Conservation (phyloP, 768 basidiomycete species). For the Collybia nuda region DNA sequence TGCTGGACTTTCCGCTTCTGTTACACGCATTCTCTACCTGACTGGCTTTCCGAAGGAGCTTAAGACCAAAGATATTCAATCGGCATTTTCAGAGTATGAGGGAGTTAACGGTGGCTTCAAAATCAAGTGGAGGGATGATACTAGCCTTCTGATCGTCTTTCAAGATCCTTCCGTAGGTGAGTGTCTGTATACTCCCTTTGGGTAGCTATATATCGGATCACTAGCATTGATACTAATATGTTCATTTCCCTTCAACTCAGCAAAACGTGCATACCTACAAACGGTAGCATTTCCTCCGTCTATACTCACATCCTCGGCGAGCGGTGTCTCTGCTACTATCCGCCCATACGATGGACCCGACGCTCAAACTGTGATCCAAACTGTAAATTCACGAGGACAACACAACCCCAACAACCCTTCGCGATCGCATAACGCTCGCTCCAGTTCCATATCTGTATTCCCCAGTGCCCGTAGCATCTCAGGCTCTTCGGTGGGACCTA, state of each 20-base stretch:
- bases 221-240: background rate
- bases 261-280: conserved; percentile 93
- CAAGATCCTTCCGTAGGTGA: conserved; percentile 85
- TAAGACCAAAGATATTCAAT: conserved; percentile 96
- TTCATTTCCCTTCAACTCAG: conserved; percentile 36
- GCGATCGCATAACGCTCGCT: conserved; percentile 71
- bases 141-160: conserved; percentile 93
- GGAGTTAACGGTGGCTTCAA: conserved; percentile 87
- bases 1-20: conserved; percentile 86
- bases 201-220: no score
- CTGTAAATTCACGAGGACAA: conserved; percentile 73
- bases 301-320: conserved; percentile 56
- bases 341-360: conserved; percentile 94
- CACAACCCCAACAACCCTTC: conserved; percentile 60
- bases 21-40: conserved; percentile 91
- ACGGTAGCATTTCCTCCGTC: conserved; percentile 82
- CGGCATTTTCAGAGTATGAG: conserved; percentile 89
- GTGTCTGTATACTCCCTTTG: conserved; percentile 26
- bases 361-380: conserved; percentile 82
- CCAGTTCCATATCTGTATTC: conserved; percentile 65
- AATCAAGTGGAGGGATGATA: conserved; percentile 99
- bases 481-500: conserved; percentile 33
- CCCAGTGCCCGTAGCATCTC: conserved; percentile 51
- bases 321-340: conserved; percentile 60
- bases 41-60: conserved; percentile 94